Conservation (phyloP, 371 early-diverging fungal genomes). For the Syncephalis plumigaleata region DNA sequence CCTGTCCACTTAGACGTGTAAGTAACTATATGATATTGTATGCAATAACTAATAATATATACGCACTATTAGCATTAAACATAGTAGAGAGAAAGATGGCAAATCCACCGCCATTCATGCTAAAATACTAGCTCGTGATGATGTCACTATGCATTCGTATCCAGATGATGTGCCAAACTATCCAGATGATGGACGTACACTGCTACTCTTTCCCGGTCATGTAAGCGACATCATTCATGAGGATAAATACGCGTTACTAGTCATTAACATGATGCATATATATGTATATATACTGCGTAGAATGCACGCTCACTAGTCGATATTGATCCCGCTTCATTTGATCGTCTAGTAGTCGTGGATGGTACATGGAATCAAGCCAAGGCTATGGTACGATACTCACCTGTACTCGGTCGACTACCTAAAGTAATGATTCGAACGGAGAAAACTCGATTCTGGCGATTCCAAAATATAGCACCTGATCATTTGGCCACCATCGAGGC, state of each 20-base stretch:
- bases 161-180: constrained; percentile 26
- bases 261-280: too few species aligned
- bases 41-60: not conserved
- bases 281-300: too few species aligned
- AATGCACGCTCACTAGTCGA: constrained; percentile 44
- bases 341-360: constrained; percentile 71
- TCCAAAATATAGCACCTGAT: constrained; percentile 48
- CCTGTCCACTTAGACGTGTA: constrained; percentile 64
- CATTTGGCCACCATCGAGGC: constrained; percentile 89
- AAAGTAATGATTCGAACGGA: constrained; percentile 43
- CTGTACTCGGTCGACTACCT: constrained; percentile 21
- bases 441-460: constrained; percentile 80
- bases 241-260: too few species aligned
- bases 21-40: constrained; percentile 5
- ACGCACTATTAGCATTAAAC: constrained; percentile 38
- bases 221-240: constrained; percentile 20
- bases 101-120: constrained; percentile 83
- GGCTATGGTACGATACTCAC: constrained; percentile 38
- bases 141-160: constrained; percentile 42
- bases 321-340: constrained; percentile 41
- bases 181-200: constrained; percentile 37
- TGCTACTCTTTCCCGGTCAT: constrained; percentile 79
- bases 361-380: constrained; percentile 87
- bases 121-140: constrained; percentile 47
- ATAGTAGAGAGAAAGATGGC: constrained; percentile 55